Evolutionary conservation across 2,329 filamentous ascomycete species (phyloP).

Genomic region (Fusarium virguliforme): DNA sequence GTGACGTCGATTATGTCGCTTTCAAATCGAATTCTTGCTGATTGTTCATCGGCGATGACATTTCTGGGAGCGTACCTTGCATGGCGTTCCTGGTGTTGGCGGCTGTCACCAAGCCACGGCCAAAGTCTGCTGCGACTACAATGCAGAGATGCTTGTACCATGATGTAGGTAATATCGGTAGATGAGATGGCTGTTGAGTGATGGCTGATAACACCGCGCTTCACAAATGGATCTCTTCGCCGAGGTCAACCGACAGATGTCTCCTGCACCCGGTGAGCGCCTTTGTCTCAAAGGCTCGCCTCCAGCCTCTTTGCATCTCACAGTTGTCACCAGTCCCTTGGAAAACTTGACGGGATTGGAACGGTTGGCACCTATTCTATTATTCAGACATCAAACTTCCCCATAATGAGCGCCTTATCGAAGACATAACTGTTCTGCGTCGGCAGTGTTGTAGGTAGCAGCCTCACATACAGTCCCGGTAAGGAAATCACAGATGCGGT

Average conservation of each 20-base stretch:
- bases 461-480: too few relatives aligned
- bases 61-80: constrained; percentile 36
- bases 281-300: background rate
- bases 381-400: background rate
- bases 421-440: background rate
- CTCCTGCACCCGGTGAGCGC: background rate
- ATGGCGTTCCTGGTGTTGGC: constrained; percentile 39
- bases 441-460: background rate
- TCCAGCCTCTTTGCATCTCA: background rate
- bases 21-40: constrained; percentile 30
- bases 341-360: background rate
- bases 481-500: too few relatives aligned
- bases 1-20: constrained; percentile 34
- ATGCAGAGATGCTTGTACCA: background rate
- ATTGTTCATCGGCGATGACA: constrained; percentile 23
- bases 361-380: too few relatives aligned
- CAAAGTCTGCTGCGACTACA: constrained; percentile 35
- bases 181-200: background rate
- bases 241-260: background rate
- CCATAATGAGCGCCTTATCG: background rate
- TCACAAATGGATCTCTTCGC: too few relatives aligned
- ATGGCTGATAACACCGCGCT: background rate
- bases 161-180: background rate
- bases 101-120: constrained; percentile 37
- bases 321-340: background rate